Base-by-base conservation (phyloP, 306 rosid species). In the Hylodesmum podocarpum region DNA sequence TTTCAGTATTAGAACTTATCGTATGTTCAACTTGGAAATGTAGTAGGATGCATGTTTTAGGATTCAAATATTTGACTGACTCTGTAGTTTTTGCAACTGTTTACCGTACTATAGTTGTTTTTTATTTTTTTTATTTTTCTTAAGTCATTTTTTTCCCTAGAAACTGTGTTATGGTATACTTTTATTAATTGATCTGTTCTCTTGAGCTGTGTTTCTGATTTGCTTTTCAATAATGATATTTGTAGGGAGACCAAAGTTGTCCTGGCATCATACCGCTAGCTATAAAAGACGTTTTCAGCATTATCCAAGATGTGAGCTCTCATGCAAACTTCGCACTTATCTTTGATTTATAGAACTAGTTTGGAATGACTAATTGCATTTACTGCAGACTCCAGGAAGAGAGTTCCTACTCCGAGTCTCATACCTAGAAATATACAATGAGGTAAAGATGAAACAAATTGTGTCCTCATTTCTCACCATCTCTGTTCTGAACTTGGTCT, bases 371-470 rank as follows among this genome's bases (percentile, higher is more conserved):
- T 82, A 44, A 79, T 36, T 76, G 62, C 37, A 64, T 80, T 80
- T 43, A 51, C 80, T 84, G 78, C 93, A 96, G 99, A 92, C 99
- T 76, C 99, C 99, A 57, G 99, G 98, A 80, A 91, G 98, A 75
- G 99, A 96, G 84, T 96, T 92, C 89, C 85, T 96, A 84, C 96
- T 96, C 18, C 97, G 99, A 13, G 98, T 96, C 71, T 96, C 99
- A 51, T 96, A 92, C 79, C 87, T 96, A 58, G 99, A 96, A 88
- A 96, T 96, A 81, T 96, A 96, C 81, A 96, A 96, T 31, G 99
- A 96, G 97, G 99, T 95, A 66, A 80, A 87, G 80, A 36, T 43
- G 61, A 16, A 65, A 40, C 66, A 65, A 39, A 65, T 55, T 33
- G 46, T 64, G 47, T 66, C 54, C 41, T 4, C 29, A 18, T 4